Evolutionary conservation across 192 early-diverging fungal genomes (phyloP).

Genomic region (Dissophora globulifera): DNA sequence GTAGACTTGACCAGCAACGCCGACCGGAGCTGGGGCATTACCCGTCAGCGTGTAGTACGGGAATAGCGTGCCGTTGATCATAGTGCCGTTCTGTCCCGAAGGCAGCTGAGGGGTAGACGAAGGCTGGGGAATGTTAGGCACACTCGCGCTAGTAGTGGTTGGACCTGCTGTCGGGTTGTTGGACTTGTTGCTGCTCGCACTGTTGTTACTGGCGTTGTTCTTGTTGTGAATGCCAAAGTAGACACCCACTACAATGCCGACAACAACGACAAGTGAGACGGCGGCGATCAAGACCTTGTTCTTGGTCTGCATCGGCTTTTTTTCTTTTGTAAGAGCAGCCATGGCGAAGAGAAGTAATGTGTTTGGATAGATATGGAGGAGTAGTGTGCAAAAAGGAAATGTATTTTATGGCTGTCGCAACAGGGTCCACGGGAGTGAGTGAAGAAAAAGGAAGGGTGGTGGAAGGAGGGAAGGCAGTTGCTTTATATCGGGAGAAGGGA

Average conservation of each 20-base stretch:
- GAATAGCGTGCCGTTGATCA: conserved; percentile 48
- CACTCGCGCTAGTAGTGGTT: not conserved
- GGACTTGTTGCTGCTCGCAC: not conserved
- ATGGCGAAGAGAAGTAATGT: conserved; percentile 7
- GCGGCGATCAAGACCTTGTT: conserved; percentile 52
- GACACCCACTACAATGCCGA: conserved; percentile 34
- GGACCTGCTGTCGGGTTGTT: not conserved
- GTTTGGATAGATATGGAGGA: not conserved
- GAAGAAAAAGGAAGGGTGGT: too few species aligned
- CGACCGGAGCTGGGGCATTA: conserved; percentile 16
- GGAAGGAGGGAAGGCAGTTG: too few species aligned
- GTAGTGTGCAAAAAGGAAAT: too few species aligned
- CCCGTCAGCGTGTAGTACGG: conserved; percentile 43
- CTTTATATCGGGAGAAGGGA: too few species aligned
- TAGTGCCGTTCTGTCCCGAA: conserved; percentile 36
- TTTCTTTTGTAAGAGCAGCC: conserved; percentile 24
- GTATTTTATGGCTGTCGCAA: too few species aligned
- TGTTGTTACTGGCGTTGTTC: conserved; percentile 11
- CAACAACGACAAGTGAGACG: conserved; percentile 22
- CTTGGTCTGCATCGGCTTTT: conserved; percentile 55
- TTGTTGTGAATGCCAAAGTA: conserved; percentile 49
- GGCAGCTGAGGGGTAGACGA: too few species aligned
- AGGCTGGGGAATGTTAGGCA: not conserved
- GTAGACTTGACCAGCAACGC: conserved; percentile 35
- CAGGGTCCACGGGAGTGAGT: too few species aligned